Base-by-base conservation (phyloP, 1,284 basidiomycete genomes). In the Chiua sp. region DNA sequence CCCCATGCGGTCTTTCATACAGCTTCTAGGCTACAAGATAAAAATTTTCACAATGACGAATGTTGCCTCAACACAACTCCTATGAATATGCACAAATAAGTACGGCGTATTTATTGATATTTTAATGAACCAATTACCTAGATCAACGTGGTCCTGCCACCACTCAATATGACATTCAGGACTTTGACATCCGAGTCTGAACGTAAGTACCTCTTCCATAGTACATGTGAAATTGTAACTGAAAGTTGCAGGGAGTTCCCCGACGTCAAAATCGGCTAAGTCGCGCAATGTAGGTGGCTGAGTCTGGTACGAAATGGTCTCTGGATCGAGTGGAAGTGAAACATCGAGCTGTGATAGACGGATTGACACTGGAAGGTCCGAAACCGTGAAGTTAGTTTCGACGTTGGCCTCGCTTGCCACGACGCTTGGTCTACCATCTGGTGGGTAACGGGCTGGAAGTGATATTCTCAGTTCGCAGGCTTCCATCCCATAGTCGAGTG, bases 401-500 rank as follows among this genome's bases (percentile, higher is more conserved):
- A 44, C 54, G 12, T 20, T 46, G 16, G 32, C 37, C 30, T 28
- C 16, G 35, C 5, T 10, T 10, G 12, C n/a, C n/a, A n/a, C n/a
- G n/a, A n/a, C 26, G 26, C 26, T 26, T 26, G 26, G n/a, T 12
- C 39, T 49, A 12, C 39, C 57, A 12, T 28, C 33, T 10, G 16
- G 28, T 37, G 10, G 5, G 7, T 30, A 44, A 13, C 18, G 33
- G 12, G 33, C 42, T 18, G 58, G 58, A n/a, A 59, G 44, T n/a
- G 53, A 44, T 42, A 59, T 42, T 44, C 16, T 51, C 26, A 59
- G 7, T 33, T 59, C 58, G 15, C 58, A 56, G 20, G 53, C 49
- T 11, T 59, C 58, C 58, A 59, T 59, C 16, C 28, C 54, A 33
- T 59, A 59, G 32, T 59, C 58, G 4, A 59, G 23, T 30, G 58